A percentile compares a stretch with the other conserved stretches of the same genome.
phyloP scores from a whole-genome alignment of 148 eudicot genomes.

The Cornus controversa region DNA sequence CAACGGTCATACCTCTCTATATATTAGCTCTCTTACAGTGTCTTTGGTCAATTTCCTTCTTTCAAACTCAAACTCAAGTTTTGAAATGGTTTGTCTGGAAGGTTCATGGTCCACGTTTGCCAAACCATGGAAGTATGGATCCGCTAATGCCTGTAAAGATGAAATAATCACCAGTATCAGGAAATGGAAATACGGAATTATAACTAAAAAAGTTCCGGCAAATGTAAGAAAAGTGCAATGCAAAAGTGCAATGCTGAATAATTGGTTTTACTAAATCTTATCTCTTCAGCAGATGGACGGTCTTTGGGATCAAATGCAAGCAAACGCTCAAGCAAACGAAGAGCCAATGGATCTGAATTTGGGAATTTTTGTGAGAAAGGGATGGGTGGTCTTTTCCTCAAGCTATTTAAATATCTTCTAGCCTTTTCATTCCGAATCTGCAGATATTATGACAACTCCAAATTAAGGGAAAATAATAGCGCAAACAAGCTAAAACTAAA shows the following conservation, averaged over 20 bases:
- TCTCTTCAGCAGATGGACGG: slow-evolving; percentile 88
- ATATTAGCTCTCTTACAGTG: slow-evolving; percentile 79
- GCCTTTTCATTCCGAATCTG: slow-evolving; percentile 95
- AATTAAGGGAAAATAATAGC: slow-evolving; percentile 17
- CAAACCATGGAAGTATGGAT: slow-evolving; percentile 78
- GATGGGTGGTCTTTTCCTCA: slow-evolving; percentile 72
- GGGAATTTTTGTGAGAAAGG: slow-evolving; percentile 78
- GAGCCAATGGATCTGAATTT: slow-evolving; percentile 83
- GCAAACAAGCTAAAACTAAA: slow-evolving; percentile 5
- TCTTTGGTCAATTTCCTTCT: slow-evolving; percentile 69
- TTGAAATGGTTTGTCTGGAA: slow-evolving; percentile 62
- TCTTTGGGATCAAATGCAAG: slow-evolving; percentile 96
- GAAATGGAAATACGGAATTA: neutral
- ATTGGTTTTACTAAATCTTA: slow-evolving; percentile 26
- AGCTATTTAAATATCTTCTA: slow-evolving; percentile 69
- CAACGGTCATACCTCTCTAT: slow-evolving; percentile 65
- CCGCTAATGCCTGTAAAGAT: slow-evolving; percentile 59
- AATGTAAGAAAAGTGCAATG: neutral
- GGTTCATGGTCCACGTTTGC: slow-evolving; percentile 79
- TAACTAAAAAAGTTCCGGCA: neutral
- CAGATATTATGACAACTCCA: slow-evolving; percentile 17
- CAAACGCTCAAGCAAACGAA: slow-evolving; percentile 80
- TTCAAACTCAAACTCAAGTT: slow-evolving; percentile 83
- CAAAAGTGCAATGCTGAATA: neutral
- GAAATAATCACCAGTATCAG: slow-evolving; percentile 11